Percentiles rank a stretch among this genome's conserved stretches.
These are phyloP conservation scores for Cylindrotheca fusiformis DNA, from an alignment of 108 stramenopile genomes.

Conservation along the genomic window DNA sequence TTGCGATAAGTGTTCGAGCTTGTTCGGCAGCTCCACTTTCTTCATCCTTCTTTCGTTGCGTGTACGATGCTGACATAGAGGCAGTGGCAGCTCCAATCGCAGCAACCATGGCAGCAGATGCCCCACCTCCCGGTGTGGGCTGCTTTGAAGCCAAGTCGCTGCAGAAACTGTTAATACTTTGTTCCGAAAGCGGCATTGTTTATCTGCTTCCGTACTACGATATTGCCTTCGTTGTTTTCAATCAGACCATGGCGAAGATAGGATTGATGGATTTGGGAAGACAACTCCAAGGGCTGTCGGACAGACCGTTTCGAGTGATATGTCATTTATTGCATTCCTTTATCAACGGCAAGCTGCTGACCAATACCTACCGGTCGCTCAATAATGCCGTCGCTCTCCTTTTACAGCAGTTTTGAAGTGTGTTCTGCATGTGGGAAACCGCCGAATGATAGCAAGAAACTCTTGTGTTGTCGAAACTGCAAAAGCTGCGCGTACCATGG, in stretches of 20 bases:
- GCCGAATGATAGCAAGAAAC: constrained; percentile 16
- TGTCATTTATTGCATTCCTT: too few species aligned
- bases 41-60: constrained; percentile 65
- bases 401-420: too few species aligned
- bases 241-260: too few species aligned
- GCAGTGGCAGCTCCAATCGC: constrained; percentile 72
- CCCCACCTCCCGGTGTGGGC: constrained; percentile 80
- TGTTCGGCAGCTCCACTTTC: constrained; percentile 64
- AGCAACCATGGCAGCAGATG: constrained; percentile 75
- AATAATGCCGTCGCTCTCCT: too few species aligned
- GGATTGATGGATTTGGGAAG: too few species aligned
- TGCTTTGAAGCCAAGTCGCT: constrained; percentile 58
- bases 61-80: constrained; percentile 75
- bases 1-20: constrained; percentile 42
- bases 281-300: too few species aligned
- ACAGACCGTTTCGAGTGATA: too few species aligned
- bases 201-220: too few species aligned
- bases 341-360: too few species aligned
- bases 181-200: neutral
- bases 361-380: too few species aligned
- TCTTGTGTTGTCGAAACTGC: constrained; percentile 38
- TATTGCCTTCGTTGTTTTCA: too few species aligned
- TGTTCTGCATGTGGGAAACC: constrained; percentile 14
- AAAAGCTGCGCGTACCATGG: constrained; percentile 45
- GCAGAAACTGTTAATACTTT: constrained; percentile 52